phyloP scores from a whole-genome alignment of 352 stramenopile genomes.

The Phytophthora crassamura region DNA sequence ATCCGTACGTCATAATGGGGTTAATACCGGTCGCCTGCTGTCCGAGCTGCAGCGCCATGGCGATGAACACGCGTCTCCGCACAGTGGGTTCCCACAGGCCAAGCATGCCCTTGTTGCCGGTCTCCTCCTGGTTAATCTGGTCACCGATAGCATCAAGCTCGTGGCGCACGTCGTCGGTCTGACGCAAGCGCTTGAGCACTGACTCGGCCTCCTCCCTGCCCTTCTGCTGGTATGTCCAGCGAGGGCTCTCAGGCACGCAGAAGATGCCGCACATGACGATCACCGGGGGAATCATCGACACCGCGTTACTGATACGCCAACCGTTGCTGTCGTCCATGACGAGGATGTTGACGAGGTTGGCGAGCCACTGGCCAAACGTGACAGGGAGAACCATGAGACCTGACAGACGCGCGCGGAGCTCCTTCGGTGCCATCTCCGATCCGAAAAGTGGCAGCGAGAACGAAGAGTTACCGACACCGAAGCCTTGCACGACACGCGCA shows the following conservation, averaged over 20 bases:
- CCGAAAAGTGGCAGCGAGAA: slow-evolving; percentile 45
- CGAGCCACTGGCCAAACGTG: slow-evolving; percentile 36
- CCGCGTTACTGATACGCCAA: slow-evolving; percentile 41
- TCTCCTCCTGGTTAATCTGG: slow-evolving; percentile 39
- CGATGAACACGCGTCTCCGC: slow-evolving; percentile 37
- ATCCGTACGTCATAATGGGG: slow-evolving; percentile 43
- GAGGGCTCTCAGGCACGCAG: slow-evolving; percentile 36
- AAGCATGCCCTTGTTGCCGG: slow-evolving; percentile 29
- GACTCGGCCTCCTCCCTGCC: slow-evolving; percentile 32
- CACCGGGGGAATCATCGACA: slow-evolving; percentile 36
- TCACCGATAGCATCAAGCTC: slow-evolving; percentile 49
- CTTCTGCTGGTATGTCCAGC: slow-evolving; percentile 35
- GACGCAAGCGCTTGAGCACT: slow-evolving; percentile 36
- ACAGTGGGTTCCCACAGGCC: slow-evolving; percentile 39
- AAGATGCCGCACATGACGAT: slow-evolving; percentile 49
- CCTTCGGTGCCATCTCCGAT: slow-evolving; percentile 46
- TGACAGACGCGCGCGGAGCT: slow-evolving; percentile 40
- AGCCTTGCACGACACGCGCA: slow-evolving; percentile 37
- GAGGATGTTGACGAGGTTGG: slow-evolving; percentile 41
- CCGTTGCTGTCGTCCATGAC: slow-evolving; percentile 33
- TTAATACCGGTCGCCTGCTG: slow-evolving; percentile 49
- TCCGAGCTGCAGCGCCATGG: slow-evolving; percentile 40
- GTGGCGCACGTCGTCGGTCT: slow-evolving; percentile 35
- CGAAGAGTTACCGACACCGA: slow-evolving; percentile 41
- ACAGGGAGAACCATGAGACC: slow-evolving; percentile 39